Evolutionary conservation across 176 grass and related monocot genomes (phyloP).

Genomic region (Rhynchospora tenuis): DNA sequence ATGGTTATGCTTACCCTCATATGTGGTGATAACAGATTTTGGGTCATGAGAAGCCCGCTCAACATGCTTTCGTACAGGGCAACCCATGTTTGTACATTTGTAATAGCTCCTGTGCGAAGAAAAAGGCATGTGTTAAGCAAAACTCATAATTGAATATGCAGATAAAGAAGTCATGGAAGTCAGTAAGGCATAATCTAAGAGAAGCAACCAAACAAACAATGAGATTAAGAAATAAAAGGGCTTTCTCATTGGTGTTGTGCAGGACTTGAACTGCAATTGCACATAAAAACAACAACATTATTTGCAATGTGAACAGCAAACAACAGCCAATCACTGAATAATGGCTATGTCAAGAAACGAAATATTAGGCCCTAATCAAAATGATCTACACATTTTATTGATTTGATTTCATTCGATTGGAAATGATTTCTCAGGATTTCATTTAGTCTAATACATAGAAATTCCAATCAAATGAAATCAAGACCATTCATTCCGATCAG

Average conservation of each 20-base stretch:
- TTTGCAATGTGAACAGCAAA: neutral
- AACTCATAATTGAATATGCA: neutral
- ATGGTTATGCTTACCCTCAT: conserved; percentile 99
- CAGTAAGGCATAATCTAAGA: neutral
- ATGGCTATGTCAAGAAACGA: neutral
- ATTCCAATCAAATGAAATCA: too few relatives aligned
- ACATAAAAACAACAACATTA: neutral
- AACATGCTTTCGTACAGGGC: conserved; percentile 96
- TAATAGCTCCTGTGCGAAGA: conserved; percentile 85
- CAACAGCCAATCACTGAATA: neutral
- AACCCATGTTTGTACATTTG: conserved; percentile 89
- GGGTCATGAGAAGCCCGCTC: conserved; percentile 98
- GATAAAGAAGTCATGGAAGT: neutral
- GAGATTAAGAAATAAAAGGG: neutral
- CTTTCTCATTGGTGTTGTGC: neutral
- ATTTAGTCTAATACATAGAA: too few relatives aligned
- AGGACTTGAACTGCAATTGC: neutral
- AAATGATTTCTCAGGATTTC: too few relatives aligned
- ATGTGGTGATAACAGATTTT: conserved; percentile 97
- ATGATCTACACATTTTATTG: too few relatives aligned
- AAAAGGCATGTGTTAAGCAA: neutral
- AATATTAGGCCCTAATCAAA: neutral
- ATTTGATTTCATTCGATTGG: too few relatives aligned
- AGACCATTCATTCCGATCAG: too few relatives aligned
- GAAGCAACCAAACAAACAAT: neutral